Conservation (phyloP, 2,329 filamentous ascomycete species). For the Aspergillus udagawae region DNA sequence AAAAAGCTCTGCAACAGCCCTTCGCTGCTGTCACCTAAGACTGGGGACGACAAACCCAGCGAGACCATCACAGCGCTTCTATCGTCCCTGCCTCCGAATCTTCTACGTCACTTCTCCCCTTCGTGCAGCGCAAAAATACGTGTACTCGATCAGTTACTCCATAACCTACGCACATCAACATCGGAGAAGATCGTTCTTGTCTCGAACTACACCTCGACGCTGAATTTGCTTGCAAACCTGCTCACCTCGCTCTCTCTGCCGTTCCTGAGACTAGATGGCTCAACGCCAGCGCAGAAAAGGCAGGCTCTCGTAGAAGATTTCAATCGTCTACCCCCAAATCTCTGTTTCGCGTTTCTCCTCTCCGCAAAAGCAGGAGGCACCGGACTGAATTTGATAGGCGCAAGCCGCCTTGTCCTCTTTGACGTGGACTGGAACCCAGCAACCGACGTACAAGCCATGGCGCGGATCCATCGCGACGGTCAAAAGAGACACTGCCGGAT, state of each 20-base stretch:
- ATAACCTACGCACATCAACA: slow-evolving; percentile 57
- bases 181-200: slow-evolving; percentile 69
- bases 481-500: slow-evolving; percentile 66
- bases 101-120: slow-evolving; percentile 52
- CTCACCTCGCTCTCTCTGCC: slow-evolving; percentile 57
- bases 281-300: slow-evolving; percentile 59
- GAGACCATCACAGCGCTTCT: slow-evolving; percentile 47
- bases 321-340: slow-evolving; percentile 55
- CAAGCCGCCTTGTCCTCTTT: slow-evolving; percentile 65
- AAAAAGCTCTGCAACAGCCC: slow-evolving; percentile 74
- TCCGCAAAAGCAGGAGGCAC: slow-evolving; percentile 69
- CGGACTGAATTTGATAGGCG: slow-evolving; percentile 67
- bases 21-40: slow-evolving; percentile 54
- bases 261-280: slow-evolving; percentile 66
- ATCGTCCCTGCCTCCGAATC: slow-evolving; percentile 51
- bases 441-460: slow-evolving; percentile 70
- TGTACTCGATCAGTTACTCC: slow-evolving; percentile 62
- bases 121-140: slow-evolving; percentile 63
- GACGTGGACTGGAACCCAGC: slow-evolving; percentile 75
- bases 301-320: slow-evolving; percentile 67
- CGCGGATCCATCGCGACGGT: slow-evolving; percentile 68
- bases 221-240: slow-evolving; percentile 62
- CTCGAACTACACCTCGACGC: slow-evolving; percentile 71
- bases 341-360: slow-evolving; percentile 65
- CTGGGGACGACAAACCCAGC: slow-evolving; percentile 44